Evolutionary conservation across 768 basidiomycete genomes (phyloP).

Genomic region (Tricholoma bakamatsutake): DNA sequence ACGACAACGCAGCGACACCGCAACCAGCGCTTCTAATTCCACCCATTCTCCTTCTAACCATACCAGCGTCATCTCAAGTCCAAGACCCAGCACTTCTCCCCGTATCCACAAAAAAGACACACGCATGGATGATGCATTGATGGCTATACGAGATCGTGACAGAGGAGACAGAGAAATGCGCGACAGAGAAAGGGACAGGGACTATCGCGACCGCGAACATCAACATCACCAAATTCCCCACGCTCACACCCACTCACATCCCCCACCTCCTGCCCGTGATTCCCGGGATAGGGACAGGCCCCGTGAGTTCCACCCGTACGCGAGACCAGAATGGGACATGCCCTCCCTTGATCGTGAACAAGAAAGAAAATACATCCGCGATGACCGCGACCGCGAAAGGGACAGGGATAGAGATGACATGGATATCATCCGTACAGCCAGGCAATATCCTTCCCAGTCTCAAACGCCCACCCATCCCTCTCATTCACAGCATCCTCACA

Average conservation of each 20-base stretch:
- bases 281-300: neutral
- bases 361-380: neutral
- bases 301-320: neutral
- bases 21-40: neutral
- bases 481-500: neutral
- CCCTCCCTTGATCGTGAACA: neutral
- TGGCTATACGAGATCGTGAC: slow-evolving; percentile 2
- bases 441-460: slow-evolving; percentile 6
- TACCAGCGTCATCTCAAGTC: neutral
- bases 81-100: neutral
- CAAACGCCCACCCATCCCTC: neutral
- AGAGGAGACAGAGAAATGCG: slow-evolving; percentile 15
- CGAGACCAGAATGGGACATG: neutral
- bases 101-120: neutral
- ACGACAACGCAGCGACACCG: slow-evolving; percentile 7
- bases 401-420: slow-evolving; percentile 23
- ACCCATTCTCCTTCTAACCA: neutral
- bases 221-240: neutral
- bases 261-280: neutral
- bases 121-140: neutral
- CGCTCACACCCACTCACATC: neutral
- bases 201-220: slow-evolving; percentile 16
- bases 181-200: slow-evolving; percentile 27
- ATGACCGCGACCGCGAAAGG: slow-evolving; percentile 21
- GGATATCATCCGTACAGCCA: slow-evolving; percentile 16